phyloP scores from a whole-genome alignment of 2,329 filamentous ascomycete species.

The Calonectria hongkongensis region DNA sequence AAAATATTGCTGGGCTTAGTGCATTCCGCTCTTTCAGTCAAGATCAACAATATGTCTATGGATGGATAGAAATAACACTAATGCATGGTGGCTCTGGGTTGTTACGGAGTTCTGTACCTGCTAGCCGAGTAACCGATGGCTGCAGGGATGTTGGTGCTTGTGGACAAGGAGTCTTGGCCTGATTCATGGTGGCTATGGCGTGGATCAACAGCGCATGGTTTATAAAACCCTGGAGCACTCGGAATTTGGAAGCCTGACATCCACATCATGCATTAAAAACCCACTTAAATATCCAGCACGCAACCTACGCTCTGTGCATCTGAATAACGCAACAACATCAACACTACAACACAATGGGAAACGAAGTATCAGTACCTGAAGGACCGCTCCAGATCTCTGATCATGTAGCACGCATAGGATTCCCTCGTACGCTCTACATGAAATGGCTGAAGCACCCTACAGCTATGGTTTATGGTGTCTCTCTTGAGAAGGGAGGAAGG shows the following conservation, averaged over 20 bases:
- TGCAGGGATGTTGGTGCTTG: constrained; percentile 14
- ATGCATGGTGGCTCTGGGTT: too few species aligned
- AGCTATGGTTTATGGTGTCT: background rate
- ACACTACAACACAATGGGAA: background rate
- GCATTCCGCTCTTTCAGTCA: too few species aligned
- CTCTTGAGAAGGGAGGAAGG: background rate
- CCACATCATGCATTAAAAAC: background rate
- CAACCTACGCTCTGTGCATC: background rate
- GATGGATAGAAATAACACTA: too few species aligned
- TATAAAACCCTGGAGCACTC: background rate
- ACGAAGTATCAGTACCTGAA: constrained; percentile 1
- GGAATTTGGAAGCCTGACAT: background rate
- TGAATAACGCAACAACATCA: background rate
- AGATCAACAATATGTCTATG: too few species aligned
- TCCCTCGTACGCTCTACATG: constrained; percentile 2
- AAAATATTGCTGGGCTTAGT: too few species aligned
- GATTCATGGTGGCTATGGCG: background rate
- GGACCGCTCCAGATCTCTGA: background rate
- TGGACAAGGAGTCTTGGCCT: background rate
- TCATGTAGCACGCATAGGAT: constrained; percentile 5
- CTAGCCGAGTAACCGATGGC: background rate
- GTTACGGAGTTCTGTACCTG: background rate
- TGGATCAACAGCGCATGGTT: background rate
- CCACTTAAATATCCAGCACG: background rate
- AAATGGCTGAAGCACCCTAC: constrained; percentile 13